phyloP scores from a whole-genome alignment of 2,329 filamentous ascomycete genomes.

The Pestalotiopsis sp. region DNA sequence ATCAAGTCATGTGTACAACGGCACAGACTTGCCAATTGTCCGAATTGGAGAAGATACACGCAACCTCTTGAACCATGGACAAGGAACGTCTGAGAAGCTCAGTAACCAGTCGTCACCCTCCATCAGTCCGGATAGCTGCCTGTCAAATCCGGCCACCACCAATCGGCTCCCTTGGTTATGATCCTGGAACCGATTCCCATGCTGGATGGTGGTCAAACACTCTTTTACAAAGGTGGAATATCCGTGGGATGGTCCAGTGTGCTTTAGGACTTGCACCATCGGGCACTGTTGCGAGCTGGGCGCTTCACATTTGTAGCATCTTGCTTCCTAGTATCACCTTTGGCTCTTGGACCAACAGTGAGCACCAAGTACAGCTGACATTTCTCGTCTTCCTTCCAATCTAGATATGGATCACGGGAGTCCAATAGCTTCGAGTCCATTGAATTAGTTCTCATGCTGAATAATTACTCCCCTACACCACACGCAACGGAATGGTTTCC shows the following conservation, averaged over 20 bases:
- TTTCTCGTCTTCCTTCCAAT: neutral
- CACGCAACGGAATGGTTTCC: neutral
- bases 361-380: neutral
- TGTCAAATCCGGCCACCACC: neutral
- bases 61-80: neutral
- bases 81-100: neutral
- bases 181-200: neutral
- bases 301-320: neutral
- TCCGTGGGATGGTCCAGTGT: neutral
- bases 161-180: constrained; percentile 1
- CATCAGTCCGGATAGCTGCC: neutral
- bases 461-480: too few species aligned
- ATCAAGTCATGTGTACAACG: neutral
- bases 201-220: neutral
- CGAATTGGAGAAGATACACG: neutral
- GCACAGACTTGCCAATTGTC: neutral
- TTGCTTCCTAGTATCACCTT: neutral
- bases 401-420: neutral
- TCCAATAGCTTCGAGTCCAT: neutral
- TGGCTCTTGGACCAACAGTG: neutral
- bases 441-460: too few species aligned
- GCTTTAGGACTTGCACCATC: neutral
- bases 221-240: neutral
- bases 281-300: neutral
- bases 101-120: constrained; percentile 5